phyloP scores from a whole-genome alignment of 2,329 filamentous ascomycete genomes.

The Ophiosphaerella narmari region DNA sequence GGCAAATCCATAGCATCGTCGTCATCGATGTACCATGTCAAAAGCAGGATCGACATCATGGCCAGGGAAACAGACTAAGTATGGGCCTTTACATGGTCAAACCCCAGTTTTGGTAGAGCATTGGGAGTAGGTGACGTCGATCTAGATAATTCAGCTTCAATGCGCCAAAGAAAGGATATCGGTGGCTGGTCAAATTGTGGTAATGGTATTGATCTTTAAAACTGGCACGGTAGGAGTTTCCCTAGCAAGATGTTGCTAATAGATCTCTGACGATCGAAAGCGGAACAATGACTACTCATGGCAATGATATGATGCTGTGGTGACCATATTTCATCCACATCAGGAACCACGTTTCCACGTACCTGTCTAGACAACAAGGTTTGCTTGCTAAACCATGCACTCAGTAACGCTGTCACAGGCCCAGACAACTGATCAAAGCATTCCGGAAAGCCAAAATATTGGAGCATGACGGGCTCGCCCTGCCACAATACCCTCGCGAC shows the following conservation, averaged over 20 bases:
- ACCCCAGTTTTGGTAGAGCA: too few species aligned
- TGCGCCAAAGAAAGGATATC: constrained; percentile 15
- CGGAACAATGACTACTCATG: constrained; percentile 23
- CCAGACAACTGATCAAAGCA: not conserved
- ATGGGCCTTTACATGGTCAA: constrained; percentile 10
- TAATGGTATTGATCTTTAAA: constrained; percentile 29
- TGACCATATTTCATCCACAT: constrained; percentile 2
- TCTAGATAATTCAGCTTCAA: constrained; percentile 33
- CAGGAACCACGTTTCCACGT: not conserved
- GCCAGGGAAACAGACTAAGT: constrained; percentile 13
- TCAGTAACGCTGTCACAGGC: not conserved
- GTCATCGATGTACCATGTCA: constrained; percentile 25
- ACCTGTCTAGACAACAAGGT: not conserved
- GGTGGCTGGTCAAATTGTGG: constrained; percentile 23
- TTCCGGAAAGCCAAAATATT: constrained; percentile 6
- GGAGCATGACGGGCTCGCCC: not conserved
- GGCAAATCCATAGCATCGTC: constrained; percentile 15
- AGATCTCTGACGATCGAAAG: constrained; percentile 29
- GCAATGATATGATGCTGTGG: constrained; percentile 25
- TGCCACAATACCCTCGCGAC: too few species aligned
- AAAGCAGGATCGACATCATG: constrained; percentile 25
- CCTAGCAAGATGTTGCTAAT: constrained; percentile 11
- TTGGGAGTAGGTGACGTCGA: constrained; percentile 30
- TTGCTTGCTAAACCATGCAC: not conserved
- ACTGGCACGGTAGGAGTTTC: constrained; percentile 26